phyloP scores from a whole-genome alignment of 176 grass and related monocot genomes.

The Oryza rufipogon region DNA sequence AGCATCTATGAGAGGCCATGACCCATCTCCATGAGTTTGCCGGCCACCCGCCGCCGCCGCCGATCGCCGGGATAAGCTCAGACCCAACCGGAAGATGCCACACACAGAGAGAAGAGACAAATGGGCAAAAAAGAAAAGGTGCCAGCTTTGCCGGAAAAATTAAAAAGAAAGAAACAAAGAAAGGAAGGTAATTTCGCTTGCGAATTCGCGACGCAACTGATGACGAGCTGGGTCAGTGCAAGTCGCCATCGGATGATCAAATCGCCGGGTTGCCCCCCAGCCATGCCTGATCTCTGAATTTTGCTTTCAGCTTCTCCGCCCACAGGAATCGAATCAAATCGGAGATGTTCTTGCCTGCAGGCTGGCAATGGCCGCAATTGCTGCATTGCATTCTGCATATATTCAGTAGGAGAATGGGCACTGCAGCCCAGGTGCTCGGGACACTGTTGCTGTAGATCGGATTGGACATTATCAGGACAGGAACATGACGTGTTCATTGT shows the following conservation, averaged over 20 bases:
- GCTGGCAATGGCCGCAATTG: not conserved
- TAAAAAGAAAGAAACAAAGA: not conserved
- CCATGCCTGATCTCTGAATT: not conserved
- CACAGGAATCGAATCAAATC: not conserved
- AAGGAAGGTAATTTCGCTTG: not conserved
- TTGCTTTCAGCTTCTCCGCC: constrained; percentile 4
- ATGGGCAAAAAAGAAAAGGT: not conserved
- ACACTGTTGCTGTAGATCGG: not conserved
- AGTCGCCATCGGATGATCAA: not conserved
- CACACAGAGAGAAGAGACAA: constrained; percentile 1
- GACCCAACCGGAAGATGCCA: not conserved
- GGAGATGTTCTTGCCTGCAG: not conserved
- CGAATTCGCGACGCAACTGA: not conserved
- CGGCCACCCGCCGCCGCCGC: constrained; percentile 24
- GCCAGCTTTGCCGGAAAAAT: not conserved
- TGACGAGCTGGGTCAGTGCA: not conserved
- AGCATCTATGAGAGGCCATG: not conserved
- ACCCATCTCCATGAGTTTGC: constrained; percentile 33
- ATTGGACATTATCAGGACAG: not conserved
- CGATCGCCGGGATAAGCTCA: constrained; percentile 38
- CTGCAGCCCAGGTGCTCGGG: constrained; percentile 1
- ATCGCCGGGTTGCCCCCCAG: not conserved
- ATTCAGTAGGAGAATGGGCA: not conserved
- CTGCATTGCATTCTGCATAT: not conserved
- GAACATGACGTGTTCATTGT: not conserved